Evolutionary conservation across 2,329 filamentous ascomycete genomes (phyloP).

Genomic region (Colletotrichum camelliae): DNA sequence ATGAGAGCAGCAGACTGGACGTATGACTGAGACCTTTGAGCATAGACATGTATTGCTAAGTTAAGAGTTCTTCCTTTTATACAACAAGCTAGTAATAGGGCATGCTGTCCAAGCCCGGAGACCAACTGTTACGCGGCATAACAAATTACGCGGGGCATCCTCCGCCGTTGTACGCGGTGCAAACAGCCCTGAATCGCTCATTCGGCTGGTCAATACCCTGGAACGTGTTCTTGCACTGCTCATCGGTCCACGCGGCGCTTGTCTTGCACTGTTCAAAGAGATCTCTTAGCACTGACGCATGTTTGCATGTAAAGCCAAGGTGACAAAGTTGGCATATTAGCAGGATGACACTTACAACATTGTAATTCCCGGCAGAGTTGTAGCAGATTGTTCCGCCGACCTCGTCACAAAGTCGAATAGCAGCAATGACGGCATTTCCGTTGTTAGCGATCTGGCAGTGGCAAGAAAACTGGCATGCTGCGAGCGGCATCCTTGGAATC

Average conservation of each 20-base stretch:
- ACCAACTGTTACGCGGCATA: neutral
- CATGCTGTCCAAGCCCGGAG: neutral
- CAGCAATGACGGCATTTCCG: neutral
- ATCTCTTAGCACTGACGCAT: neutral
- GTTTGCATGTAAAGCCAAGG: neutral
- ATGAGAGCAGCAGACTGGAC: neutral
- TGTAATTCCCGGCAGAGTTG: neutral
- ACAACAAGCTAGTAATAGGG: neutral
- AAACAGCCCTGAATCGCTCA: neutral
- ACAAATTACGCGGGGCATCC: neutral
- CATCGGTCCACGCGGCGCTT: neutral
- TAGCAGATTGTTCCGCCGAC: neutral
- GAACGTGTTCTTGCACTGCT: neutral
- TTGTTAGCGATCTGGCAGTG: neutral
- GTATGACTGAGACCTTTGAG: neutral
- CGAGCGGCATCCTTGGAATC: neutral
- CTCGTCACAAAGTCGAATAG: neutral
- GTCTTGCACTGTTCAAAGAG: neutral
- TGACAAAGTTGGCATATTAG: rapidly evolving
- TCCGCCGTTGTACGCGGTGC: neutral
- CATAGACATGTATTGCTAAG: neutral
- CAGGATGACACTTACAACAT: neutral
- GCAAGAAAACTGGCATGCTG: neutral
- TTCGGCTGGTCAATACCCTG: neutral
- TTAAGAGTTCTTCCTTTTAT: neutral